Evolutionary conservation across 2,329 filamentous ascomycete genomes (phyloP), one percentile per base, ranked within the genome.

Genomic region (Aureobasidium sp.): DNA sequence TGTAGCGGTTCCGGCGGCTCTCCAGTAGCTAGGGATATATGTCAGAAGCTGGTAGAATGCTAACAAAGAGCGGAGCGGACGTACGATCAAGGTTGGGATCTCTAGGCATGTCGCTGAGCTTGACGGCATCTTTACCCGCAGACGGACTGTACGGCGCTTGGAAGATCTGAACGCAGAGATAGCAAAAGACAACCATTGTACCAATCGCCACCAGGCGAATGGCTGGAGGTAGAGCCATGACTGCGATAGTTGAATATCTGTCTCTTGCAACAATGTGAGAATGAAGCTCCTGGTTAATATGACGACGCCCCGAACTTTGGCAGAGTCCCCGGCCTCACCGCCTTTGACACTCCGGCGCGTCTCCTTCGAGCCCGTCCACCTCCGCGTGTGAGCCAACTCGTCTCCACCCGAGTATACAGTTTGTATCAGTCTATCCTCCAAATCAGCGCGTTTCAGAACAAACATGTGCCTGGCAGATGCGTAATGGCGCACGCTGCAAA

Each of bases 51-150:
- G 31, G 29, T 20, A 23, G 43, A 18, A 33, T 58, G 16, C 43
- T 48, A 31, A 9, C 38, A 27, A 11, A 51, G 23, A 6, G 16
- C 11, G 43, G 9, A 11, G 10, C 47, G 25, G 51, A 80, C 92
- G 77, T 84, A 97, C 95, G 90, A 80, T 98, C 94, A 74, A 95
- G 78, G 74, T 95, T 93, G 64, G 95, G 95, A 80, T 98, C 95
- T 67, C 89, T 87, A 71, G 91, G 88, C 81, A 91, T 89, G 75
- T 91, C 87, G 71, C 85, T 81, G 70, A 84, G 75, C 81, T 77
- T 81, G 80, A 71, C 50, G 23, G 31, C 72, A 18, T 68, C 42
- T 45, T 71, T 69, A 56, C 67, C 67, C n/a, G 74, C 63, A 53
- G 78, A 77, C 70, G 81, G 71, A 55, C 77, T 71, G 43, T 80